Base-by-base conservation (phyloP, 371 early-diverging fungal species). In the Gilbertella persicaria region DNA sequence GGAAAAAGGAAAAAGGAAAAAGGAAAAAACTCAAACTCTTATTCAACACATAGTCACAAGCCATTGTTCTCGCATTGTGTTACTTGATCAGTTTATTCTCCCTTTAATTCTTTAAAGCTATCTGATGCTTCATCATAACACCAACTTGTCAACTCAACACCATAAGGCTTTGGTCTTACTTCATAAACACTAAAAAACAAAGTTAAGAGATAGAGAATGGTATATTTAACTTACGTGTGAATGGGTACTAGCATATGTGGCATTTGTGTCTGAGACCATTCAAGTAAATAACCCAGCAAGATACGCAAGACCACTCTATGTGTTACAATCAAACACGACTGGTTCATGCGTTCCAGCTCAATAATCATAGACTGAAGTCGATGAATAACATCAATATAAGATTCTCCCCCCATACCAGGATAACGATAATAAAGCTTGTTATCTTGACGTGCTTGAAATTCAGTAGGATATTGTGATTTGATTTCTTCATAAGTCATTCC, bases 391-490 rank as follows among this genome's bases (percentile, higher is more conserved):
- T 94, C 94, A 24, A 82, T 61, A 53, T 92, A 92, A 7, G 87
- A 87, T 60, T 93, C 92, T 3, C 92, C 92, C 30, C 93, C 92
- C 61, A 88, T 80, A 9, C 93, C 93, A 9, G 92, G 91, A 64
- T 92, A 94, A 28, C 94, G 73, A 55, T 90, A 92, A 53, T 80
- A 76, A 14, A 94, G 71, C 64, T 94, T 92, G 64, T 88, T 85
- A 24, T 71, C 66, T 51, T 77, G 69, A 26, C 93, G 78, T 35
- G 82, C 82, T 26, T 68, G 52, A 55, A 75, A 89, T 49, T 91
- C 90, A 6, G 78, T 68, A 3, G 92, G 92, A 53, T 84, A 85
- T 24, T 61, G 53, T 45, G 62, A 24, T 51, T 88, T 73, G 50
- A 93, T 91, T 46, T 93, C 87, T 9, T 66, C 74, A 51, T 84